Evolutionary conservation across 345 rosid species (phyloP), one percentile per base, ranked within the genome.

Genomic region (Toxicodendron radicans): DNA sequence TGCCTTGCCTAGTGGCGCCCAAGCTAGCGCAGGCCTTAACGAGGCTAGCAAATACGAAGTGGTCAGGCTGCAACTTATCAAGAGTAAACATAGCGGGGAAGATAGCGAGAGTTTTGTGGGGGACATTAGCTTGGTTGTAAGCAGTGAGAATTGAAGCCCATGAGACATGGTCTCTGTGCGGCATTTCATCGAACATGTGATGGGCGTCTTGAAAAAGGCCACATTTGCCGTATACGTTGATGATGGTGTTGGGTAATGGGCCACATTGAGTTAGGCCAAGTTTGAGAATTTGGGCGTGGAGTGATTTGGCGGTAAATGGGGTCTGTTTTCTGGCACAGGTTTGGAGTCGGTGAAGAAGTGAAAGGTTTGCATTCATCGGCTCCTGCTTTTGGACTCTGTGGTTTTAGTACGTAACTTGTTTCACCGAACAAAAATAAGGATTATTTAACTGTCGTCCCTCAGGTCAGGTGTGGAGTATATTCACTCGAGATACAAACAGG

Each of bases 131-230:
- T 66, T 77, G 86, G 79, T 88, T 91, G 74, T 80, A 82, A 18
- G 90, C 90, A 18, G 90, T 84, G 68, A 89, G 88, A 82, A 89
- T 82, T 7, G 97, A 86, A 33, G 92, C 90, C 94, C 94, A 89
- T 0, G 91, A 80, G 54, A 89, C 81, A 14, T 79, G 87, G 78
- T 88, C 92, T 79, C 91, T 81, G 0, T 84, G 80, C 1, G 87
- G 81, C 91, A 88, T 89, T 85, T 88, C 91, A 46, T 83, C 91
- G 83, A 91, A 89, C 77, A 88, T 0, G 64, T 70, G 27, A 48
- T 62, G 79, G 2, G 92, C 97, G 10, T 85, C 72, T 17, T 76
- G 81, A 71, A 79, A 66, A 3, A 77, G 63, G 10, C 83, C 82
- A 60, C 89, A 86, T 84, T 91, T 91, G 0, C 88, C 85, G 2